phyloP scores from a whole-genome alignment of 805 yeast species.

The Pichia cephalocereana region DNA sequence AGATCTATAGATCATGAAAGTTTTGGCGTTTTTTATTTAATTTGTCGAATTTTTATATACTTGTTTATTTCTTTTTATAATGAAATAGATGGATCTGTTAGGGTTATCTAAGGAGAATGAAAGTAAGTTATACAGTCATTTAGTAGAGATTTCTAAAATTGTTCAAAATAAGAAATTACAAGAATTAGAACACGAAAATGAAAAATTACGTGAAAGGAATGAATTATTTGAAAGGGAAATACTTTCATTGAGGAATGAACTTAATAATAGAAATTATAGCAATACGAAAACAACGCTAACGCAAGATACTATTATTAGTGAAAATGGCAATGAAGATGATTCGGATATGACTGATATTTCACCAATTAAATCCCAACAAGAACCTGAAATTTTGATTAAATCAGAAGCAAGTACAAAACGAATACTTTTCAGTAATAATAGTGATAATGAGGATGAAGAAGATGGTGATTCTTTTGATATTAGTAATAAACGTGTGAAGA shows the following conservation, averaged over 20 bases:
- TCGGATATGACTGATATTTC: conserved; percentile 5
- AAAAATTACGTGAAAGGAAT: neutral
- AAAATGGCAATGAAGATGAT: neutral
- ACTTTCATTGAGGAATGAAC: neutral
- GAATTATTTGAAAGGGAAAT: neutral
- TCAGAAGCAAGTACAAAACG: neutral
- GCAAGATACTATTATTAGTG: conserved; percentile 4
- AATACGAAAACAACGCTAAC: neutral
- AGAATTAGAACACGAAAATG: conserved; percentile 2
- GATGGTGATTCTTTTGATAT: too few species aligned
- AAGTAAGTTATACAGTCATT: neutral
- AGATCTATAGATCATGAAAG: too few species aligned
- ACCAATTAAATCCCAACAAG: conserved; percentile 1
- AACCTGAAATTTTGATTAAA: neutral
- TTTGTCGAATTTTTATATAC: too few species aligned
- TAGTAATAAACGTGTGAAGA: too few species aligned
- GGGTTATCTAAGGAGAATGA: neutral
- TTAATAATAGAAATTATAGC: neutral
- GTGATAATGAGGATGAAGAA: neutral
- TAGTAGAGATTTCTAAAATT: neutral
- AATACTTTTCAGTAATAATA: neutral
- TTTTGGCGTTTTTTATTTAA: too few species aligned
- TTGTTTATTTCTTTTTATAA: too few species aligned
- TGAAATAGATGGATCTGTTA: neutral
- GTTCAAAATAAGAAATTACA: neutral